These are phyloP conservation scores for Lathyrus oleraceus DNA, from an alignment of 306 rosid genomes.

Conservation along the genomic window DNA sequence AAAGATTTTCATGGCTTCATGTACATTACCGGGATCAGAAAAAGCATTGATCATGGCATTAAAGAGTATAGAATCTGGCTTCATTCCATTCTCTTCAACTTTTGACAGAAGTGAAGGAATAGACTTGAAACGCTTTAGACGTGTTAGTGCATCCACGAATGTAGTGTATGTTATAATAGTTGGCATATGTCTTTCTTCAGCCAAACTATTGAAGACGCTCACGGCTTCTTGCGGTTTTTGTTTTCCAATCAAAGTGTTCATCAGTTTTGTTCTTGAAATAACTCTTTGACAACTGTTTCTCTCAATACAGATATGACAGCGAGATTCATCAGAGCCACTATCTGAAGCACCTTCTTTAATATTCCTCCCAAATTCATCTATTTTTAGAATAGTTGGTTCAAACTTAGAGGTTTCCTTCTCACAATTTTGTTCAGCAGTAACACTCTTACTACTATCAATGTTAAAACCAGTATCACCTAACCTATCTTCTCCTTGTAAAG, in stretches of 20 bases:
- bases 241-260: slow-evolving; percentile 63
- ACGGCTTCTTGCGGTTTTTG: slow-evolving; percentile 83
- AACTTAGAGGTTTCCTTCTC: slow-evolving; percentile 46
- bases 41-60: slow-evolving; percentile 93
- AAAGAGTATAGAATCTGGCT: slow-evolving; percentile 83
- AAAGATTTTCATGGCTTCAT: slow-evolving; percentile 71
- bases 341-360: slow-evolving; percentile 67
- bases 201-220: slow-evolving; percentile 56
- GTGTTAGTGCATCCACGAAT: slow-evolving; percentile 86
- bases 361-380: slow-evolving; percentile 89
- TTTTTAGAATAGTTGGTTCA: slow-evolving; percentile 50
- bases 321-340: slow-evolving; percentile 60
- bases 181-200: slow-evolving; percentile 85
- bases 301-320: slow-evolving; percentile 64
- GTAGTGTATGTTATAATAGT: slow-evolving; percentile 84
- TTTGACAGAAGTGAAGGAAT: slow-evolving; percentile 65
- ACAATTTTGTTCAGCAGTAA: slow-evolving; percentile 41
- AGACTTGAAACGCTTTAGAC: slow-evolving; percentile 75
- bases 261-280: slow-evolving; percentile 81
- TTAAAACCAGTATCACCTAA: slow-evolving; percentile 39
- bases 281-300: slow-evolving; percentile 70
- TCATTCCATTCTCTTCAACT: slow-evolving; percentile 71
- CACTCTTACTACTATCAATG: slow-evolving; percentile 35
- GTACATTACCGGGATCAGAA: slow-evolving; percentile 71
- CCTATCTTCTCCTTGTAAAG: slow-evolving; percentile 44